Evolutionary conservation across 768 basidiomycete genomes (phyloP), one percentile per base, ranked within the genome.

Genomic region (Hebeloma cylindrosporum): DNA sequence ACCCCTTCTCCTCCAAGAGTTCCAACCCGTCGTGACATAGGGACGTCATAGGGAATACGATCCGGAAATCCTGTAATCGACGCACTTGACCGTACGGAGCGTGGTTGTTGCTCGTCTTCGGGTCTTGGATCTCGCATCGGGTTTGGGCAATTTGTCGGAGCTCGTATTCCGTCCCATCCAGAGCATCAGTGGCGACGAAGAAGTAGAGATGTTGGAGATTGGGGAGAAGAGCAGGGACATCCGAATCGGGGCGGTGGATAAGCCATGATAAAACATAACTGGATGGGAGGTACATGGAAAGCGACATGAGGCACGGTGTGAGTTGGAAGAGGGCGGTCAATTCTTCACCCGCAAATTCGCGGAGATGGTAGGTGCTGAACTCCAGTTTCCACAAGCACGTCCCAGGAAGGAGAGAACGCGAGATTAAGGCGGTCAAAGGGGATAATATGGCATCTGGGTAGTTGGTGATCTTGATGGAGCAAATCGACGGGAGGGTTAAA

Each of bases 381-480:
- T 29, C 35, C 2, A 52, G 38, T 9, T 44, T 36, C 14, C 45
- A 42, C 23, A 52, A 22, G 3, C 18, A 20, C 3, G 33, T 32
- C 3, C 32, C 40, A 7, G n/a, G n/a, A n/a, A 27, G 33, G 7
- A 34, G 38, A 27, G 45, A 47, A 8, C 46, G 51, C 11, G 30
- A 4, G n/a, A 52, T 38, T 10, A 52, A n/a, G 7, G 45, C 36
- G 6, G 31, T 44, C 1, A 52, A 21, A 10, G 36, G 29, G 2
- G 51, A 46, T 7, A 52, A 20, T n/a, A 45, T 5, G 32, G 47
- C 36, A 25, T 23, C 43, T 14, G 45, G 51, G 16, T 47, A 52
- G n/a, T 47, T 44, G 13, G 32, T 43, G 27, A 52, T 43, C n/a
- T 18, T 36, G 40, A 47, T 40, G 18, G 17, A n/a, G 7, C 40